phyloP scores from a whole-genome alignment of 805 yeast species.

The Metschnikowia kofuensis region DNA sequence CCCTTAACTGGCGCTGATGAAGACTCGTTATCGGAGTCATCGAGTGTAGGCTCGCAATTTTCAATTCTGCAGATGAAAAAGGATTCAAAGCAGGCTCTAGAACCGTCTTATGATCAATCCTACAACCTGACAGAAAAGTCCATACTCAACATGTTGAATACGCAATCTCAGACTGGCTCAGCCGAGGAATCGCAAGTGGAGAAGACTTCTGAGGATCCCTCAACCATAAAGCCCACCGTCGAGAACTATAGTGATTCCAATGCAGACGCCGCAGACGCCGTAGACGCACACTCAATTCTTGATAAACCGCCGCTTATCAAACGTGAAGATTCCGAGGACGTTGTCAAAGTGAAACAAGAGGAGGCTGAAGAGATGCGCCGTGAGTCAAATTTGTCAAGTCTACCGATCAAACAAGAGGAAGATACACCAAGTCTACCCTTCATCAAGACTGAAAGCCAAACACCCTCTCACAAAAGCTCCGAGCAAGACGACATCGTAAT shows the following conservation, averaged over 20 bases:
- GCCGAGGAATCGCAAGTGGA: not conserved
- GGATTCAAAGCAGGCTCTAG: not conserved
- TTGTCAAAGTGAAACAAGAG: not conserved
- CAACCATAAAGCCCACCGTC: too few species aligned
- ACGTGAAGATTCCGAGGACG: too few species aligned
- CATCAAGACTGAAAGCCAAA: not conserved
- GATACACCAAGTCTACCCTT: not conserved
- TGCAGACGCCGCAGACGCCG: too few species aligned
- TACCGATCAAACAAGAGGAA: not conserved
- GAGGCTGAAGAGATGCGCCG: not conserved
- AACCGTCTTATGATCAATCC: slow-evolving; percentile 31
- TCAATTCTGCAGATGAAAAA: not conserved
- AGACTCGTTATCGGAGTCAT: slow-evolving; percentile 10
- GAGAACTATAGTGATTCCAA: too few species aligned
- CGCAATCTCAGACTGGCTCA: slow-evolving; percentile 16
- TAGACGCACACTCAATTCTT: too few species aligned
- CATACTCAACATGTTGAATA: slow-evolving; percentile 36
- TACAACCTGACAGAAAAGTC: slow-evolving; percentile 40
- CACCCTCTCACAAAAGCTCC: not conserved
- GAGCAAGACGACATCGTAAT: not conserved
- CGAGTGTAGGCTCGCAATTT: slow-evolving; percentile 7
- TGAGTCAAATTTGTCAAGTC: not conserved
- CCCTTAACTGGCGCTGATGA: slow-evolving; percentile 19
- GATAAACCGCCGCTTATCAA: too few species aligned
- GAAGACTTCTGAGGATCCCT: too few species aligned